phyloP scores from a whole-genome alignment of 495 filamentous ascomycete genomes.

The Daldinia loculata region DNA sequence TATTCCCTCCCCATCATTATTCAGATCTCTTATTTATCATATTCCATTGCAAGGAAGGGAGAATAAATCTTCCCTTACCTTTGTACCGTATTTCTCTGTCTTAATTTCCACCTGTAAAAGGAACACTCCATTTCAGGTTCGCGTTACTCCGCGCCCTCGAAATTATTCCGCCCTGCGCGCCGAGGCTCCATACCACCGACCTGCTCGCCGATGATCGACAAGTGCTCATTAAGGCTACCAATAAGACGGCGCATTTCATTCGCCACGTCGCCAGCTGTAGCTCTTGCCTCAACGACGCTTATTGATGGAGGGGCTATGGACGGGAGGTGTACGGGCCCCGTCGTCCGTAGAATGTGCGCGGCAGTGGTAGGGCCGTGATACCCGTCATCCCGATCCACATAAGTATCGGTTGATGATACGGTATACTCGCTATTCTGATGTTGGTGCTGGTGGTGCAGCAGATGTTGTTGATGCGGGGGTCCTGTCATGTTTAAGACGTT shows the following conservation, averaged over 20 bases:
- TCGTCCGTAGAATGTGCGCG: not conserved
- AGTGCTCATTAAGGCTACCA: conserved; percentile 57
- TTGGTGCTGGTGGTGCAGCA: conserved; percentile 31
- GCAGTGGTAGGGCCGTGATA: not conserved
- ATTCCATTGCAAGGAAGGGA: not conserved
- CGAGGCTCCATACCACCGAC: conserved; percentile 44
- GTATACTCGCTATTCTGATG: conserved; percentile 36
- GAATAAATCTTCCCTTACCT: not conserved
- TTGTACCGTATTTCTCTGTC: not conserved
- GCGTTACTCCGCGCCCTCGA: conserved; percentile 25
- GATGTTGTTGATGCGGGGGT: conserved; percentile 5
- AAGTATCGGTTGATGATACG: conserved; percentile 25
- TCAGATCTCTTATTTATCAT: not conserved
- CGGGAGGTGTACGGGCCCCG: conserved; percentile 40
- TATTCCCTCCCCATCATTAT: not conserved
- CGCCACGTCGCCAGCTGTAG: conserved; percentile 58
- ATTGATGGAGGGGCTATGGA: conserved; percentile 55
- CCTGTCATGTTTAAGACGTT: not conserved
- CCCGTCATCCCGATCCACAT: conserved; percentile 27
- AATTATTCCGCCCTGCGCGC: conserved; percentile 23
- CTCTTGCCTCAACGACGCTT: conserved; percentile 62
- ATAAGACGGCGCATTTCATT: conserved; percentile 64
- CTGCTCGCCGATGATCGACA: conserved; percentile 45
- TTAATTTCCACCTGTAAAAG: not conserved
- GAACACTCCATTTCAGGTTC: too few relatives aligned